These are phyloP conservation scores for Pseudogymnoascus sp. DNA, from an alignment of 2,329 filamentous ascomycete genomes.

Conservation along the genomic window DNA sequence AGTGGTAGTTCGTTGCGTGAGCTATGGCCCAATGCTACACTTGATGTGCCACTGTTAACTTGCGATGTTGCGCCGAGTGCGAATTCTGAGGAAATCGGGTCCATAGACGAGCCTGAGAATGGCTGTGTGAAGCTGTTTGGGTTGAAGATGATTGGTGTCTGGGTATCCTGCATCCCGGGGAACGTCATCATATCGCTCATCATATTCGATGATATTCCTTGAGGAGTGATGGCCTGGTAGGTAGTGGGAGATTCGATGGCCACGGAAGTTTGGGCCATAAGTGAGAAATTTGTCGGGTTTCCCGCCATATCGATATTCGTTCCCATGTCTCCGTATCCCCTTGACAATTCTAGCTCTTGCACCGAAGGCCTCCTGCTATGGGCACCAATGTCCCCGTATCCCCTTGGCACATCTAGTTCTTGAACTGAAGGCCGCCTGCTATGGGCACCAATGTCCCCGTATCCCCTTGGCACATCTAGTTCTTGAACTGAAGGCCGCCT, in stretches of 20 bases:
- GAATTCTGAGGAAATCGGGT: background rate
- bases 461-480: conserved; percentile 13
- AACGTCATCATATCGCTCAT: conserved; percentile 23
- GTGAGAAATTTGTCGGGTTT: conserved; percentile 19
- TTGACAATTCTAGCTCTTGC: conserved; percentile 19
- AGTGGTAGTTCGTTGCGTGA: background rate
- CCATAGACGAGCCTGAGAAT: conserved; percentile 12
- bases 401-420: conserved; percentile 19
- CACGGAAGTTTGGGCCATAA: conserved; percentile 17
- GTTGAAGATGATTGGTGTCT: conserved; percentile 20
- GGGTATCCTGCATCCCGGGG: conserved; percentile 21
- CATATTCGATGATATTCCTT: conserved; percentile 21
- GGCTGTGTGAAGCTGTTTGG: conserved; percentile 16
- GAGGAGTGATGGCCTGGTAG: conserved; percentile 16
- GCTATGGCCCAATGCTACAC: conserved; percentile 11
- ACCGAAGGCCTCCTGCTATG: conserved; percentile 19
- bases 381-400: conserved; percentile 21
- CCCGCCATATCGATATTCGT: conserved; percentile 20
- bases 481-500: conserved; percentile 1
- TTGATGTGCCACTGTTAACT: background rate
- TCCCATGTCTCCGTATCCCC: conserved; percentile 20
- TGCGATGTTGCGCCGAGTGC: conserved; percentile 10
- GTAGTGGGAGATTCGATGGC: conserved; percentile 14
- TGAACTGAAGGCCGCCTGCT: conserved; percentile 20
- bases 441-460: conserved; percentile 20